Evolutionary conservation across 441 rosid species (phyloP).

Genomic region (Gossypium schwendimanii): DNA sequence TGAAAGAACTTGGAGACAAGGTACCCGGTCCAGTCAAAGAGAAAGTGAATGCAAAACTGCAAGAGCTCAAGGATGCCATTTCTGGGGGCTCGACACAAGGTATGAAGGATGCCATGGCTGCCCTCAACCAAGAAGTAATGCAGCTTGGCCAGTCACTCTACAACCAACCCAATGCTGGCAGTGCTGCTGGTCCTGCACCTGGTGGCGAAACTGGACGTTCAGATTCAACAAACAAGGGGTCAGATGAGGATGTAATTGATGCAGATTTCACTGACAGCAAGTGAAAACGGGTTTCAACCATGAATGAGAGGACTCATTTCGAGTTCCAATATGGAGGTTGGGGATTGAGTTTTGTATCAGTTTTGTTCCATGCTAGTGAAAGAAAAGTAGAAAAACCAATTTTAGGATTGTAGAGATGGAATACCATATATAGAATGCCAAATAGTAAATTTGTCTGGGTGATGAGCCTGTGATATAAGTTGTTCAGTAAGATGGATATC

Average conservation of each 20-base stretch:
- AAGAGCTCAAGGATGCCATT: slow-evolving; percentile 71
- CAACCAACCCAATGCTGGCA: slow-evolving; percentile 67
- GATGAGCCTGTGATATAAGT: not conserved
- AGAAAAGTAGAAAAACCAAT: not conserved
- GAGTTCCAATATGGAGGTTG: not conserved
- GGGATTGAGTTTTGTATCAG: not conserved
- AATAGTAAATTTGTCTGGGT: not conserved
- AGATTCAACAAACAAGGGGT: slow-evolving; percentile 50
- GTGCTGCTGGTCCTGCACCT: slow-evolving; percentile 46
- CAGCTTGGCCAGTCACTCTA: slow-evolving; percentile 84
- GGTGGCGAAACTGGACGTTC: slow-evolving; percentile 51
- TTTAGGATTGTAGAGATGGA: slow-evolving; percentile 3
- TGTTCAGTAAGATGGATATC: not conserved
- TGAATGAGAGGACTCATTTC: not conserved
- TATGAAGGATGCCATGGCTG: slow-evolving; percentile 75
- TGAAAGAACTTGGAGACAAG: slow-evolving; percentile 76
- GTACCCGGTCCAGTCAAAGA: slow-evolving; percentile 69
- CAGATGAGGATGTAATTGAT: slow-evolving; percentile 79
- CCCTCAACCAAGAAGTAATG: slow-evolving; percentile 84
- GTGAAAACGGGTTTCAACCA: slow-evolving; percentile 19
- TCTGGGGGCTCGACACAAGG: slow-evolving; percentile 54
- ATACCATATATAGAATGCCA: not conserved
- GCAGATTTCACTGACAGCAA: slow-evolving; percentile 82
- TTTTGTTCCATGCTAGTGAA: slow-evolving; percentile 3
- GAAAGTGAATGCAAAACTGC: slow-evolving; percentile 70